These are phyloP conservation scores for Discostella pseudostelligera DNA, from an alignment of 108 stramenopile species.

Conservation along the genomic window DNA sequence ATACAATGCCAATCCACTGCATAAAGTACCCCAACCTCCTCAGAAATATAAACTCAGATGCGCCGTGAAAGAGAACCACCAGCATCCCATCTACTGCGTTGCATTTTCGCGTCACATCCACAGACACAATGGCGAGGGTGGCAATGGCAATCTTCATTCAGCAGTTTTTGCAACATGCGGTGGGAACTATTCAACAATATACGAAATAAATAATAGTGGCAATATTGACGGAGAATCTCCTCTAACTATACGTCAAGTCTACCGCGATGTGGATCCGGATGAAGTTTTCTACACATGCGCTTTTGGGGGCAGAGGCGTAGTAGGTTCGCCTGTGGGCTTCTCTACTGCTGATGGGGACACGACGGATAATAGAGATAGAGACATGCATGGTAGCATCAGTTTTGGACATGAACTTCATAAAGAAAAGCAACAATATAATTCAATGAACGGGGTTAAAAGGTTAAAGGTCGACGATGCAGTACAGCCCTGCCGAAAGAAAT, in stretches of 20 bases:
- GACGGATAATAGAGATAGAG: constrained; percentile 5
- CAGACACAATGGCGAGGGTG: neutral
- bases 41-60: constrained; percentile 14
- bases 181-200: constrained; percentile 50
- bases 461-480: neutral
- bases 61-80: constrained; percentile 48
- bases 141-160: constrained; percentile 3
- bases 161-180: constrained; percentile 64
- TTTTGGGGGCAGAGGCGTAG: constrained; percentile 58
- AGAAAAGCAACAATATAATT: neutral
- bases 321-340: constrained; percentile 39
- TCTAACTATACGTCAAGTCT: constrained; percentile 47
- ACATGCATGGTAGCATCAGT: neutral
- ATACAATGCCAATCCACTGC: no score
- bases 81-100: constrained; percentile 57
- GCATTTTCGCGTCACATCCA: constrained; percentile 53
- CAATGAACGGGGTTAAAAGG: neutral
- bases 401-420: constrained; percentile 9
- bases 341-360: constrained; percentile 10
- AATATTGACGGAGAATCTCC: neutral
- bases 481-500: neutral
- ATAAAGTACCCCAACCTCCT: neutral
- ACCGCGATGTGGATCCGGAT: constrained; percentile 54
- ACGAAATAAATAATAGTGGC: constrained; percentile 40
- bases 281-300: constrained; percentile 69